Conservation (phyloP, 495 filamentous ascomycete genomes). For the Lophiostoma macrostomum region DNA sequence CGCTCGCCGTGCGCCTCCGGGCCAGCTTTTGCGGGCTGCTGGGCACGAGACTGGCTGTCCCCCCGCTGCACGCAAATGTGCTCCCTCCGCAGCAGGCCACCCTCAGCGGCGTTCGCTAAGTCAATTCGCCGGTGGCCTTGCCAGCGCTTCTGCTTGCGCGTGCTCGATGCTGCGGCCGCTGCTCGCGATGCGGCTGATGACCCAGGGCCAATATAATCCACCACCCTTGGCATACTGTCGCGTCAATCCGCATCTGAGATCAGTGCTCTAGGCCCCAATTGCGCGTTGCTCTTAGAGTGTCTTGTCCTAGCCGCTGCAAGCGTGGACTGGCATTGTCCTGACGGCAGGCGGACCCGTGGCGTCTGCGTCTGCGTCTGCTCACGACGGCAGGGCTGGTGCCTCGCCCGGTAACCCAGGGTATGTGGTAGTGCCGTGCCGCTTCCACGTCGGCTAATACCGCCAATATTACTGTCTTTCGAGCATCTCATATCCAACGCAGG, state of each 20-base stretch:
- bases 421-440: conserved; percentile 19
- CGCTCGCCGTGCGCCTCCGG: background rate
- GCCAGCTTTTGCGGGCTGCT: background rate
- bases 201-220: conserved; percentile 27
- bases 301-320: conserved; percentile 31
- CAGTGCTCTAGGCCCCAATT: conserved; percentile 31
- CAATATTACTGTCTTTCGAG: conserved; percentile 10
- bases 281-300: conserved; percentile 16
- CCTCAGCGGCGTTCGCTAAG: no score
- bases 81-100: no score
- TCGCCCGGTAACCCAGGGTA: no score
- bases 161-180: background rate
- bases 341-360: conserved; percentile 31
- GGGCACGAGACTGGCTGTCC: background rate
- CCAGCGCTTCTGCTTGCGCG: background rate
- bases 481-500: background rate
- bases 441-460: conserved; percentile 34
- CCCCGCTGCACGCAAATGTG: background rate
- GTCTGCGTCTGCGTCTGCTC: conserved; percentile 11
- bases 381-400: conserved; percentile 27
- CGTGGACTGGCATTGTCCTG: conserved; percentile 13
- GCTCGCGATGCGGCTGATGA: conserved; percentile 31
- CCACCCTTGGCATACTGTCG: conserved; percentile 20
- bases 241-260: conserved; percentile 34
- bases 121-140: background rate